Base-by-base conservation (phyloP, 2,329 filamentous ascomycete species). In the Penicillium sp. region DNA sequence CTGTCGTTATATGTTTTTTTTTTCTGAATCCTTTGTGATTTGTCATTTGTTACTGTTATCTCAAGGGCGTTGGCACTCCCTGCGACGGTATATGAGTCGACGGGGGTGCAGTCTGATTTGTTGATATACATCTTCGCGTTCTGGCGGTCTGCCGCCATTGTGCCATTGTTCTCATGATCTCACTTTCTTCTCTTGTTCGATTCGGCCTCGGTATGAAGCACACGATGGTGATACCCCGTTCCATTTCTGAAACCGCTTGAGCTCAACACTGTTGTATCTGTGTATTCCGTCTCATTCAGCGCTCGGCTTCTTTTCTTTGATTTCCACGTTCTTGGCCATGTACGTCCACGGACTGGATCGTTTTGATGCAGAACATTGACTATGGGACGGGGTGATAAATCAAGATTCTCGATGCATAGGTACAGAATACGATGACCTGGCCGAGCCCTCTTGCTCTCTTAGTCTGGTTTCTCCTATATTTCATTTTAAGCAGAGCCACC, bases 1-100 rank as follows among this genome's bases (percentile, higher is more conserved):
- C 58, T 62, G 55, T 60, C 35, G 43, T 38, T 51, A 42, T 62
- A 59, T 51, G 43, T 38, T 43, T 48, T 50, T 41, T 43, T 41
- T 43, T 33, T 43, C 36, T 41, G 32, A 14, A 31, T 43, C 15
- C 15, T 36, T 21, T 23, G 43, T 17, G 16, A n/a, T 17, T 32
- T 16, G 7, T 17, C 21, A 20, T 32, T 15, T 19, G 14, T 26
- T 16, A 14, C 14, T 20, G 15, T 6, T 39, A 35, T 8, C 18
- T 45, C 13, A 4, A 53, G 34, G 57, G 53, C 50, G 55, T 58
- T 54, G 45, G 46, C 37, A 50, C 48, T 43, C 40, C 31, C 39
- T 30, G 27, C 45, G 48, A 57, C 47, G 37, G 44, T 54, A 56
- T 45, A 52, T 51, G 54, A 45, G 51, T 51, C 46, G 40, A 49